Percentiles rank a stretch among this genome's conserved stretches.
Conservation (phyloP, 192 early-diverging fungal species). For the Backusella australiensis region DNA sequence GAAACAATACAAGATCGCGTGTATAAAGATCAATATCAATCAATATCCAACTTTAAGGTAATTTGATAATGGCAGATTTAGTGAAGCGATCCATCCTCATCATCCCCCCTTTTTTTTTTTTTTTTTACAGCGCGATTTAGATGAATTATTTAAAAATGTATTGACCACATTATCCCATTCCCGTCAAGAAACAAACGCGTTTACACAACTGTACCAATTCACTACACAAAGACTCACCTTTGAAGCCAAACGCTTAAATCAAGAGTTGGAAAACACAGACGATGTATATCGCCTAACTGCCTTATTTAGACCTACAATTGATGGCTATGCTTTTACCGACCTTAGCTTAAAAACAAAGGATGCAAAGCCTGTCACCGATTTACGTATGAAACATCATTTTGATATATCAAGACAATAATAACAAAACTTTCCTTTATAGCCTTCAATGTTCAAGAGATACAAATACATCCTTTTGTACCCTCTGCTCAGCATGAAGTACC, state of each 20-base stretch:
- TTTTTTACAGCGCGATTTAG: conserved; percentile 4
- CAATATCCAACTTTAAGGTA: conserved; percentile 10
- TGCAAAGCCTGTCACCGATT: conserved; percentile 7
- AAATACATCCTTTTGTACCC: conserved; percentile 24
- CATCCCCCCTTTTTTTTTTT: neutral
- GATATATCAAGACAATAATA: too few relatives aligned
- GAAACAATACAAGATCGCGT: conserved; percentile 3
- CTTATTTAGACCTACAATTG: conserved; percentile 41
- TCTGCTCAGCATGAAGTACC: conserved; percentile 21
- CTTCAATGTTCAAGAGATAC: conserved; percentile 34
- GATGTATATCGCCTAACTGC: conserved; percentile 13
- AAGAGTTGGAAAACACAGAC: neutral
- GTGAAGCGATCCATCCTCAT: neutral
- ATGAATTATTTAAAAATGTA: conserved; percentile 3
- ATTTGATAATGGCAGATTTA: neutral
- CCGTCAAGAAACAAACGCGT: neutral
- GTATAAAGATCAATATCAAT: conserved; percentile 10
- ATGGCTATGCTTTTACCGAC: conserved; percentile 50
- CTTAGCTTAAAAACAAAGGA: neutral
- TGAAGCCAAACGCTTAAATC: conserved; percentile 8
- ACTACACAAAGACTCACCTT: neutral
- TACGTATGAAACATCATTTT: conserved; percentile 10
- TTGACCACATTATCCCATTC: neutral
- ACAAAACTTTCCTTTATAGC: conserved; percentile 16
- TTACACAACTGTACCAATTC: neutral